Base-by-base conservation (phyloP, 306 rosid genomes). In the Phaseolus lunatus region DNA sequence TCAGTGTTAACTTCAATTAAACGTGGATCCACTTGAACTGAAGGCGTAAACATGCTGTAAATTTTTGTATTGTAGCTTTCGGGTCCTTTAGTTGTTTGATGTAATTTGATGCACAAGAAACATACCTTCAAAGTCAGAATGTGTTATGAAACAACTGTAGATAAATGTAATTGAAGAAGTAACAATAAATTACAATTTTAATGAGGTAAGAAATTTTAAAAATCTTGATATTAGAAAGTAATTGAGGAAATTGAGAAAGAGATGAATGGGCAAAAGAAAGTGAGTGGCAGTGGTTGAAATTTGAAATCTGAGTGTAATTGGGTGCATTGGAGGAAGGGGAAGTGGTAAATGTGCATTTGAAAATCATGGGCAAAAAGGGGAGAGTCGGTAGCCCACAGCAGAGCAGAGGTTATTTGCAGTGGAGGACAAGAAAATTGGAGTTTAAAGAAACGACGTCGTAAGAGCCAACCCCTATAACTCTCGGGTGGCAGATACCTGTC, bases 381-480 rank as follows among this genome's bases (percentile, higher is more conserved):
- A 12, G 70, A 76, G 8, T 58, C 23, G 69, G 18, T 39, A 39
- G 44, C 44, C 44, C 44, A 39, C 13, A 39, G 13, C 44, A 39
- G 0, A 9, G 70, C 39, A 68, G 49, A 56, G 16, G 14, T 2
- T 47, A 43, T 39, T 41, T n/a, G 68, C 68, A 56, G 39, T 44
- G 54, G 31, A 70, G 83, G 48, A 23, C 45, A 70, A 59, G 7
- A 44, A 39, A 61, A 22, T 37, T 70, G 72, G 64, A 44, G 12
- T 59, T 9, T 16, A 26, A 3, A 0, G 78, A 79, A 79, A 75
- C 81, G 82, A 67, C 71, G 75, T 84, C 83, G 85, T 71, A 78
- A 37, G 65, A 56, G 59, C 31, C 78, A 69, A 13, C 6, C 24
- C 53, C 74, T 52, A 64, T 70, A 43, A 31, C 53, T 27, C 61